Evolutionary conservation across 208 protist genomes (phyloP).

Genomic region (Wallacemonas sp.): DNA sequence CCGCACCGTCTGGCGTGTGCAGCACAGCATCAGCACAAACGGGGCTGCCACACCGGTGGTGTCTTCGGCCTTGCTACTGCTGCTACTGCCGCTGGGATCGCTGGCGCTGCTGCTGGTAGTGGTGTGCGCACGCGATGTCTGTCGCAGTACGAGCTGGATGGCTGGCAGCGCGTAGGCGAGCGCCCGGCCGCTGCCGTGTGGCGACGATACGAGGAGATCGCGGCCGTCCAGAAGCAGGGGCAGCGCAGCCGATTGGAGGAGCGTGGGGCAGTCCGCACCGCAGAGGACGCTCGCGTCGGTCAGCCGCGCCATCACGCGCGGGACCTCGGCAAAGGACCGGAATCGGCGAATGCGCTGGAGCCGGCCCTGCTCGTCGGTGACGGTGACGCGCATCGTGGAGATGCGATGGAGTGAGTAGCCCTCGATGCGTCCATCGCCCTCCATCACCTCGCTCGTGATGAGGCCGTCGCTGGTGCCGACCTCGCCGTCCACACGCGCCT

Average conservation of each 20-base stretch:
- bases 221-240: conserved; percentile 79
- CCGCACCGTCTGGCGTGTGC: conserved; percentile 95
- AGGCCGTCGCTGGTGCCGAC: conserved; percentile 28
- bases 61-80: neutral
- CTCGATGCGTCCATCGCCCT: conserved; percentile 32
- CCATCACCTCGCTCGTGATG: conserved; percentile 51
- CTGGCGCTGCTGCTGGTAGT: neutral
- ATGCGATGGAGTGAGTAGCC: conserved; percentile 37
- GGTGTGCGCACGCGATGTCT: neutral
- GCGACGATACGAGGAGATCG: conserved; percentile 93
- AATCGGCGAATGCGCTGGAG: conserved; percentile 32
- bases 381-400: conserved; percentile 39
- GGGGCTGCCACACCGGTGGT: conserved; percentile 50
- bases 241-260: conserved; percentile 83
- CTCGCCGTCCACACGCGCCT: conserved; percentile 20
- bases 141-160: conserved; percentile 36
- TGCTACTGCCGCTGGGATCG: neutral
- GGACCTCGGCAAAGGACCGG: conserved; percentile 47
- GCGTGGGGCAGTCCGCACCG: conserved; percentile 47
- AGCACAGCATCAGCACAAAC: conserved; percentile 95
- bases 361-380: conserved; percentile 58
- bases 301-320: conserved; percentile 40
- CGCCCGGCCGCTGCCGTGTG: conserved; percentile 97
- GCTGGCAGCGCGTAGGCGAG: conserved; percentile 95
- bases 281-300: conserved; percentile 32